Evolutionary conservation across 495 filamentous ascomycete species (phyloP).

Genomic region (Talaromyces proteolyticus): DNA sequence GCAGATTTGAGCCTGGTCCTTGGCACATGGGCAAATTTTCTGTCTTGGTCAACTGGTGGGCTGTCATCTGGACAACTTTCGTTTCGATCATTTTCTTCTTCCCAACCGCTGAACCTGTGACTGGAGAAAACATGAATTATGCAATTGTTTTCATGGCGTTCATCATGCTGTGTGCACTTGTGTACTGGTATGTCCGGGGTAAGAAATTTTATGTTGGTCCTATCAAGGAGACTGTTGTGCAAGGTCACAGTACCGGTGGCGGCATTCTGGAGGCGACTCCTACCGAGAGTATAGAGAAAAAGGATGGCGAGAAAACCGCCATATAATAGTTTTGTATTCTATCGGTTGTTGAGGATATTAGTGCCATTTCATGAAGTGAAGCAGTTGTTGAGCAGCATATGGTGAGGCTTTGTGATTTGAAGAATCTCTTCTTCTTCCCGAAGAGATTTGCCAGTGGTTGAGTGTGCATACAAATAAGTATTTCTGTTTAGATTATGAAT

Average conservation of each 20-base stretch:
- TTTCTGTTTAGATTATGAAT: no score
- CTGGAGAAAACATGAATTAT: constrained; percentile 37
- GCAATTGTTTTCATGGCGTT: constrained; percentile 42
- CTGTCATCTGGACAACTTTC: constrained; percentile 54
- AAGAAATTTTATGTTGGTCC: constrained; percentile 48
- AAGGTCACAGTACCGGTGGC: background rate
- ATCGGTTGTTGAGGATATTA: background rate
- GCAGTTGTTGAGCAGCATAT: no score
- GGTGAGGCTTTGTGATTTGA: no score
- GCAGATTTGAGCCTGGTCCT: constrained; percentile 52
- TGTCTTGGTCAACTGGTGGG: constrained; percentile 42
- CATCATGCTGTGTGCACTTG: constrained; percentile 33
- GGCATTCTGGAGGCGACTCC: constrained; percentile 22
- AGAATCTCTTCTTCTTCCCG: no score
- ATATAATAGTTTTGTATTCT: background rate
- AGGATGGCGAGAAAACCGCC: background rate
- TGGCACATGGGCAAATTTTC: constrained; percentile 51
- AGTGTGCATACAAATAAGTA: no score
- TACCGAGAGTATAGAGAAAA: constrained; percentile 15
- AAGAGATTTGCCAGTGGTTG: no score
- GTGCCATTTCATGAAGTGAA: no score
- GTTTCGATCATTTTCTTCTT: constrained; percentile 57
- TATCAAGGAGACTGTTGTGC: constrained; percentile 28
- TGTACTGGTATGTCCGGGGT: constrained; percentile 47
- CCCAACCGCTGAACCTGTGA: constrained; percentile 49